A percentile compares a stretch with the other conserved stretches of the same genome.
Evolutionary conservation across 2,329 filamentous ascomycete genomes (phyloP).

Genomic region (Pseudocercospora pini-densiflorae): DNA sequence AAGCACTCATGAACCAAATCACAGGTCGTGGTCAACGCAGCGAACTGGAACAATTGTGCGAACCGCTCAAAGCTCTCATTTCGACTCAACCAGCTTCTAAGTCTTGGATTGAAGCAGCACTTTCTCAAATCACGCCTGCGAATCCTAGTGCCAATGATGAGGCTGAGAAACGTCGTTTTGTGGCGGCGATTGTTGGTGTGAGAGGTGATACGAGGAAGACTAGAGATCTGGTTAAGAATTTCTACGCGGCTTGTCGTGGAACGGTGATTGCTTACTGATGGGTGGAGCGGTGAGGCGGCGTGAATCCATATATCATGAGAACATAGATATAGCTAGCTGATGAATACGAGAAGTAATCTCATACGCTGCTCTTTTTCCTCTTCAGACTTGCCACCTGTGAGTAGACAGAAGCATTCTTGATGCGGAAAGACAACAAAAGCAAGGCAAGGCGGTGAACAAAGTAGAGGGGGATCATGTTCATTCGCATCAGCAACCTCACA

Average conservation of each 20-base stretch:
- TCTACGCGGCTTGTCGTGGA: slow-evolving; percentile 70
- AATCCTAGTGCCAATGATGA: slow-evolving; percentile 60
- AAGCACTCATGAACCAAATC: slow-evolving; percentile 67
- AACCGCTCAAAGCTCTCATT: slow-evolving; percentile 70
- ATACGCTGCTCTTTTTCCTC: background rate
- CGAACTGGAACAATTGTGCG: slow-evolving; percentile 72
- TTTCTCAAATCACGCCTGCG: slow-evolving; percentile 57
- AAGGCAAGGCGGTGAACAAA: no score
- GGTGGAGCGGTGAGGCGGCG: background rate
- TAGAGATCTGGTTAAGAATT: slow-evolving; percentile 70
- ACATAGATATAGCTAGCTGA: background rate
- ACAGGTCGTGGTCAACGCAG: slow-evolving; percentile 71
- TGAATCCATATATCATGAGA: background rate
- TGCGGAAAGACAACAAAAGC: no score
- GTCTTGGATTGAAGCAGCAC: slow-evolving; percentile 58
- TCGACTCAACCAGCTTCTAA: slow-evolving; percentile 34
- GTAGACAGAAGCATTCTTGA: no score
- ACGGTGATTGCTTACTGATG: slow-evolving; percentile 39
- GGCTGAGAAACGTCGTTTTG: slow-evolving; percentile 66
- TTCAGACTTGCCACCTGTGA: no score
- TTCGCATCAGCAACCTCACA: no score
- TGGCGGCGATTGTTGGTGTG: slow-evolving; percentile 69
- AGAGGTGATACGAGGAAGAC: slow-evolving; percentile 65
- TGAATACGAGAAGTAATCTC: background rate
- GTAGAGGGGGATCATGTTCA: no score